phyloP scores from a whole-genome alignment of 2,329 filamentous ascomycete genomes.

The Clathrospora elynae region DNA sequence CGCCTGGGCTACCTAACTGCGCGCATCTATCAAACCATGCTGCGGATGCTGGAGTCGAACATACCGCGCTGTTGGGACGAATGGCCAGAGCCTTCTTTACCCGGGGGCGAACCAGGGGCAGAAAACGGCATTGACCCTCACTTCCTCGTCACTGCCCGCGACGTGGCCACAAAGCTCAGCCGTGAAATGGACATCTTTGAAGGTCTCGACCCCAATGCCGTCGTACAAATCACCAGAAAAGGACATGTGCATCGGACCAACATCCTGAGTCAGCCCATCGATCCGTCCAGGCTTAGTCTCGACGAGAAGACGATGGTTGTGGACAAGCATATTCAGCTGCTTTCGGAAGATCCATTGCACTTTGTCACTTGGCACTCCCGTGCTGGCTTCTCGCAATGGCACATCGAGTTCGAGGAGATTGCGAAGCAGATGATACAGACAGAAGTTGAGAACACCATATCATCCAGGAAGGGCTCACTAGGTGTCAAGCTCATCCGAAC shows the following conservation, averaged over 20 bases:
- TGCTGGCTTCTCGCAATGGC: constrained; percentile 73
- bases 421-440: constrained; percentile 71
- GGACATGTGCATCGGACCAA: constrained; percentile 29
- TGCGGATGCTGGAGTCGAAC: constrained; percentile 72
- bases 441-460: constrained; percentile 82
- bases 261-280: constrained; percentile 31
- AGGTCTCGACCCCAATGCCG: constrained; percentile 41
- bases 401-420: constrained; percentile 78
- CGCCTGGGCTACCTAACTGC: constrained; percentile 75
- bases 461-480: constrained; percentile 74
- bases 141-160: constrained; percentile 48
- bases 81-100: constrained; percentile 35
- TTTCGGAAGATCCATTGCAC: constrained; percentile 67
- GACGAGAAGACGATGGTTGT: constrained; percentile 50
- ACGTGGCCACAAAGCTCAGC: constrained; percentile 51
- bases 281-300: constrained; percentile 30
- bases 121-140: constrained; percentile 41
- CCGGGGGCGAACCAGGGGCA: constrained; percentile 31
- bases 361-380: constrained; percentile 72
- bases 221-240: constrained; percentile 31
- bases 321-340: constrained; percentile 73
- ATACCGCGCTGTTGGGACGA: constrained; percentile 70
- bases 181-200: constrained; percentile 49
- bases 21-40: constrained; percentile 74
- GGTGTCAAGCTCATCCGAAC: constrained; percentile 86